Evolutionary conservation across 73 alveolate species (phyloP), one percentile per base, ranked within the genome.

Genomic region (Stentor coeruleus): DNA sequence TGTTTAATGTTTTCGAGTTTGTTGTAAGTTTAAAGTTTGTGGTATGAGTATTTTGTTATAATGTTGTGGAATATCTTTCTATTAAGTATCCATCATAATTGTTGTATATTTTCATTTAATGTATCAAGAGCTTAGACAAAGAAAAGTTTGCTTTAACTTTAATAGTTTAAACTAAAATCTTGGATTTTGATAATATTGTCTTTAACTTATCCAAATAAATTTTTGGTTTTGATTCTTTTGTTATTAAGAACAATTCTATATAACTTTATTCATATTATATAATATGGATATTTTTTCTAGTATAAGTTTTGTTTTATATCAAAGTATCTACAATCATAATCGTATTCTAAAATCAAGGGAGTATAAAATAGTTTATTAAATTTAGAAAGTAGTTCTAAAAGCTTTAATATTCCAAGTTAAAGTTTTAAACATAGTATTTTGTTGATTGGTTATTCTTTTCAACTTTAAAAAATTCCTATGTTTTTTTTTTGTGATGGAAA

Each of bases 321-420:
- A 80, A 93, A 97, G 82, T 98, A 92, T 84, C 98, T 88, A 93
- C 94, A 96, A 40, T 98, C 99, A 86, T 96, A 95, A 20, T 88
- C 98, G 84, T 93, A 96, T 82, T 96, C 99, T 74, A 96, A 89
- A 74, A 85, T 90, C 81, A 91, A 87, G 39, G 84, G 82, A 6
- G 92, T 96, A 82, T 94, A 98, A 20, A 97, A 84, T 37, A 87
- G 41, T n/a, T 59, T 76, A 77, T 84, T 81, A 1, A 85, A 84
- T 26, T 55, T 83, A 15, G 94, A 79, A 26, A 75, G 93, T 35
- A 79, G 59, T 39, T 84, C 88, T 36, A 95, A 95, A 59, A 91
- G 93, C 85, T 66, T 87, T 74, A 92, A 84, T 75, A 94, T 92
- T 0, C 96, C 96, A 41, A 83, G 88, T 58, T 82, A 92, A 6